Percentiles rank a stretch among this genome's conserved stretches.
These are phyloP conservation scores for Saraca asoca DNA, from an alignment of 331 rosid genomes.

Conservation along the genomic window DNA sequence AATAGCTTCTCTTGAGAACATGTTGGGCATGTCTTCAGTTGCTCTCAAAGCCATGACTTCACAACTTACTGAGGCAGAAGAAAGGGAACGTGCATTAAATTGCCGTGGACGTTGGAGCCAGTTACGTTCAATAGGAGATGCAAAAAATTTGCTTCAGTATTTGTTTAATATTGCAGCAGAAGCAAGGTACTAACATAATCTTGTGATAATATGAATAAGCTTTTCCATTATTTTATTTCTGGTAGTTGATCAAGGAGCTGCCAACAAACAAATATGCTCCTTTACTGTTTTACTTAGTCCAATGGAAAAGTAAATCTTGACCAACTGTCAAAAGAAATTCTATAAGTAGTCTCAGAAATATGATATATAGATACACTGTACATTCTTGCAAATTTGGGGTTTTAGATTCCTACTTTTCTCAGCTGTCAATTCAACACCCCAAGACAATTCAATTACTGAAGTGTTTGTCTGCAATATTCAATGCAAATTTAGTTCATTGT, in stretches of 20 bases:
- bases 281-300: constrained; percentile 5
- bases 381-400: no score
- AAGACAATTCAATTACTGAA: not conserved
- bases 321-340: constrained; percentile 9
- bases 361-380: no score
- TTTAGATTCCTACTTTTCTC: no score
- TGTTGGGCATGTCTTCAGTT: constrained; percentile 65
- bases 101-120: constrained; percentile 80
- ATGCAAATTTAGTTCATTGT: not conserved
- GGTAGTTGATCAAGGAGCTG: constrained; percentile 2
- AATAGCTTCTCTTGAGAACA: constrained; percentile 71
- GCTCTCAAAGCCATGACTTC: constrained; percentile 69
- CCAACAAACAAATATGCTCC: constrained; percentile 2
- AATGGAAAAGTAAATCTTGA: constrained; percentile 18
- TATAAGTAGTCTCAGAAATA: no score
- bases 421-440: no score
- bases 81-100: constrained; percentile 56
- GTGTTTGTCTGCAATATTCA: constrained; percentile 13
- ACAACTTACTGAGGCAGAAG: constrained; percentile 75
- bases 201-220: constrained; percentile 30
- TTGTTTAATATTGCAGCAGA: constrained; percentile 65
- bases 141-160: constrained; percentile 67
- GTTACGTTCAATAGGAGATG: constrained; percentile 78
- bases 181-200: constrained; percentile 58
- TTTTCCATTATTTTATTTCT: constrained; percentile 22